A percentile compares a stretch with the other conserved stretches of the same genome.
Conservation (phyloP, 208 protist species). For the Blastocrithidia nonstop region DNA sequence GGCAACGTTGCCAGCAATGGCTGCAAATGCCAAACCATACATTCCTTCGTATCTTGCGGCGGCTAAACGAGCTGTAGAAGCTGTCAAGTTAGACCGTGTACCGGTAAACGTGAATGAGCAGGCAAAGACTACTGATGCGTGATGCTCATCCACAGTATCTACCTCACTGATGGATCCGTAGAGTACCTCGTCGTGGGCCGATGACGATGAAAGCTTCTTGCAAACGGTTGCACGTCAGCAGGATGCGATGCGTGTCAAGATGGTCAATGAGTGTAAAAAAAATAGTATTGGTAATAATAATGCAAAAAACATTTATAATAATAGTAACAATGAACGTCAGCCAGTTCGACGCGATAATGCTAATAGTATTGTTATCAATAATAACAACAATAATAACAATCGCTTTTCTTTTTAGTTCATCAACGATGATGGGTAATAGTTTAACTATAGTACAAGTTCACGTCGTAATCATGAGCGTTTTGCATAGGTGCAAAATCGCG, state of each 20-base stretch:
- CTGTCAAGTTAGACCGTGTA: slow-evolving; percentile 12
- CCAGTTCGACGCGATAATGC: too few species aligned
- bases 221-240: slow-evolving; percentile 8
- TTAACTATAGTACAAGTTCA: too few species aligned
- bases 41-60: slow-evolving; percentile 13
- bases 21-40: slow-evolving; percentile 6
- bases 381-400: too few species aligned
- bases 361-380: too few species aligned
- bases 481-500: too few species aligned
- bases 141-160: slow-evolving; percentile 9
- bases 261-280: too few species aligned
- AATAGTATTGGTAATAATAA: too few species aligned
- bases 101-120: slow-evolving; percentile 7
- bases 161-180: slow-evolving; percentile 20
- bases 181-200: slow-evolving; percentile 23
- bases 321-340: too few species aligned
- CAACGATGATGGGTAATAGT: too few species aligned
- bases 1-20: not conserved
- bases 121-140: not conserved
- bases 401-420: too few species aligned
- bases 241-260: slow-evolving; percentile 1
- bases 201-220: slow-evolving; percentile 34
- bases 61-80: slow-evolving; percentile 9
- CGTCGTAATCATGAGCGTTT: too few species aligned
- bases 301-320: too few species aligned